A percentile compares a stretch with the other conserved stretches of the same genome.
Conservation (phyloP, 148 eudicot genomes). For the Fagopyrum homotropicum region DNA sequence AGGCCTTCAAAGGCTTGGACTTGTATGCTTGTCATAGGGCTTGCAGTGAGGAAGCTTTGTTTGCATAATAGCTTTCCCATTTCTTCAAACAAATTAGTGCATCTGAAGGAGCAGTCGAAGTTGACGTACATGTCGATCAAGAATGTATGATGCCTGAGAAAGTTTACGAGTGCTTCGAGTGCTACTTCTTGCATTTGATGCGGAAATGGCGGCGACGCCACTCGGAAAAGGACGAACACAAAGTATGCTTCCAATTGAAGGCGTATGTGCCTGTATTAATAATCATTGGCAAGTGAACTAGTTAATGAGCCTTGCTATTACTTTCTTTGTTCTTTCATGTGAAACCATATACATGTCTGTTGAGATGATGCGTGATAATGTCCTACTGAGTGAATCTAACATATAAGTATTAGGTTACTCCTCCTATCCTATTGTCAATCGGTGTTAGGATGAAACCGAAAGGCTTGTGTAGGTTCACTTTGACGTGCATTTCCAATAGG, state of each 20-base stretch:
- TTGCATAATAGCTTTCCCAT: conserved; percentile 69
- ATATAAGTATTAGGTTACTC: no score
- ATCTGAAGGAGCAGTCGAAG: conserved; percentile 63
- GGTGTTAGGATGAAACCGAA: no score
- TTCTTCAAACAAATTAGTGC: conserved; percentile 66
- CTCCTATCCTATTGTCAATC: no score
- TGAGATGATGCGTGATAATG: no score
- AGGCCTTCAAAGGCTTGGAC: conserved; percentile 92
- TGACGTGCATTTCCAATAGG: no score
- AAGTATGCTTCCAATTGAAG: conserved; percentile 92
- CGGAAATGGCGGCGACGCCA: conserved; percentile 31
- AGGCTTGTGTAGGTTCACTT: no score
- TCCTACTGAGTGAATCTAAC: no score
- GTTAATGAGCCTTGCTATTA: no score
- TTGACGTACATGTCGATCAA: conserved; percentile 64
- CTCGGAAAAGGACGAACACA: conserved; percentile 54
- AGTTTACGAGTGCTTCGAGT: conserved; percentile 68
- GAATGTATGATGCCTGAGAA: conserved; percentile 76
- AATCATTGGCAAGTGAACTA: no score
- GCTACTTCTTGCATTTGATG: conserved; percentile 75
- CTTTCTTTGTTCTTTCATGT: no score
- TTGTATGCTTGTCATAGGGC: conserved; percentile 54
- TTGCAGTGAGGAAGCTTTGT: conserved; percentile 57
- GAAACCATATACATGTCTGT: no score
- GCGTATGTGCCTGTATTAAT: conserved; percentile 49